phyloP scores from a whole-genome alignment of 176 grass and related monocot species.

The Aegilops longissima region DNA sequence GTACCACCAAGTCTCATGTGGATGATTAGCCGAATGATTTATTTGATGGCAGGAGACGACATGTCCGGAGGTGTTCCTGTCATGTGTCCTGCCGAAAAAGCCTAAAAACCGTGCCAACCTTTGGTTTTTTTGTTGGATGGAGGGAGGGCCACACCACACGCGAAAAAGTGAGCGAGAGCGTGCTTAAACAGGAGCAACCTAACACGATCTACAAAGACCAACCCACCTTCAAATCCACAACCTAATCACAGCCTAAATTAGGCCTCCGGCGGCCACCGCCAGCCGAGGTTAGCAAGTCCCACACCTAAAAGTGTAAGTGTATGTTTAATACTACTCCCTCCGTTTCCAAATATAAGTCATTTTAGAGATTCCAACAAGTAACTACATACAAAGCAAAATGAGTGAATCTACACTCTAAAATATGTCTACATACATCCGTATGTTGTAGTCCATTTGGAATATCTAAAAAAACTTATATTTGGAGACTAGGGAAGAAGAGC shows the following conservation, averaged over 20 bases:
- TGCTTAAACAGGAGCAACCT: conserved; percentile 31
- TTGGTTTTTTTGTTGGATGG: conserved; percentile 10
- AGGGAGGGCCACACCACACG: not conserved
- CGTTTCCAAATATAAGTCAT: no score
- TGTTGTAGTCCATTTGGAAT: no score
- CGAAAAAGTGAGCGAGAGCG: conserved; percentile 15
- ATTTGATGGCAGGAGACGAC: conserved; percentile 14
- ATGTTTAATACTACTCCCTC: no score
- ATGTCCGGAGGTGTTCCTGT: conserved; percentile 33
- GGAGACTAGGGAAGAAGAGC: not conserved
- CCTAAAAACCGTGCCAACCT: conserved; percentile 32
- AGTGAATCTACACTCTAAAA: no score
- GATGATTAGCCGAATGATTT: conserved; percentile 19
- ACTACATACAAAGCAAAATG: no score
- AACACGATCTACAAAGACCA: conserved; percentile 53
- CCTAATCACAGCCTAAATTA: conserved; percentile 45
- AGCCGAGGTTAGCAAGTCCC: conserved; percentile 31
- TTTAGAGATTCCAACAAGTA: no score
- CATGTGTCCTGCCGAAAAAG: conserved; percentile 42
- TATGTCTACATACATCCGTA: no score
- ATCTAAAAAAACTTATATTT: no score
- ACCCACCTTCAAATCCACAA: conserved; percentile 35
- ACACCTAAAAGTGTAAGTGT: conserved; percentile 24
- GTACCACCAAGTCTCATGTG: not conserved
- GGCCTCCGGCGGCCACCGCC: conserved; percentile 40